Conservation (phyloP, 345 rosid genomes). For the Camelina hispida region DNA sequence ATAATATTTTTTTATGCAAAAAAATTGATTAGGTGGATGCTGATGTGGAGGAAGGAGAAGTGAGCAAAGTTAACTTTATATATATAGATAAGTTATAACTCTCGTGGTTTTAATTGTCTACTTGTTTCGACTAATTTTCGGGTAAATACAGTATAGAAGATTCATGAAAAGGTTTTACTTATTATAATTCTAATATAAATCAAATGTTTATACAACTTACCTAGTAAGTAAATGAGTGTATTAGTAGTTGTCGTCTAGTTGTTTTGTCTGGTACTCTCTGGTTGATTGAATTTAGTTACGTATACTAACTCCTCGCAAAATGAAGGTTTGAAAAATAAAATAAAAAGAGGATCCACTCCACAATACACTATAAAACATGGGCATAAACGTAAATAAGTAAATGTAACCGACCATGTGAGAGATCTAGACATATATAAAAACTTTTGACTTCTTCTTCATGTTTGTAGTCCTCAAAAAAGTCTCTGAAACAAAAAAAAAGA, state of each 20-base stretch:
- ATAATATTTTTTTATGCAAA: no score
- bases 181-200: neutral
- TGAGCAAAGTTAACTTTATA: no score
- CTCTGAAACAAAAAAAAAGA: slow-evolving; percentile 18
- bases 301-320: slow-evolving; percentile 16
- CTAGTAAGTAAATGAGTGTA: neutral
- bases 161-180: neutral
- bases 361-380: slow-evolving; percentile 27
- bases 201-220: neutral
- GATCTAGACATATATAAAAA: slow-evolving; percentile 29
- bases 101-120: neutral
- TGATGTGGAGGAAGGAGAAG: no score
- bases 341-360: slow-evolving; percentile 19
- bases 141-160: neutral
- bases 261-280: slow-evolving; percentile 10
- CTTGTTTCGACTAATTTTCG: neutral
- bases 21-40: no score
- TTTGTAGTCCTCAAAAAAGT: slow-evolving; percentile 12
- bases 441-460: slow-evolving; percentile 34
- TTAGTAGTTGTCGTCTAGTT: slow-evolving; percentile 27
- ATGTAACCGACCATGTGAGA: slow-evolving; percentile 32
- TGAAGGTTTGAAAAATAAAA: neutral
- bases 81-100: no score
- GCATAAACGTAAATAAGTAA: slow-evolving; percentile 28
- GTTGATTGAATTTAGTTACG: slow-evolving; percentile 7